phyloP scores from a whole-genome alignment of 2,329 filamentous ascomycete genomes.

The Ceratocystis alfenasii region DNA sequence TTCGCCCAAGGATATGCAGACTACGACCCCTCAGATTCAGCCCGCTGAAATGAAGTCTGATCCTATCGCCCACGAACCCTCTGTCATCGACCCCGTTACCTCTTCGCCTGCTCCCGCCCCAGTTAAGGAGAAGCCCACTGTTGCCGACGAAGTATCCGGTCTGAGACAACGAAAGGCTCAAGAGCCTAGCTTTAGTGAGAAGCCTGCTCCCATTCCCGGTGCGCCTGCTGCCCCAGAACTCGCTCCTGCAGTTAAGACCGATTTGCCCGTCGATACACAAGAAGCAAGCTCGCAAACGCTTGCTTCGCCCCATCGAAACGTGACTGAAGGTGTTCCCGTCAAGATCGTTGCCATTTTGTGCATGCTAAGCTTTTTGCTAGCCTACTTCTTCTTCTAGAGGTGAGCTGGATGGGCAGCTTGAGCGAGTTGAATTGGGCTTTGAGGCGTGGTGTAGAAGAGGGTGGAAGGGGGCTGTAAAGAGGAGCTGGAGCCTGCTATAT shows the following conservation, averaged over 20 bases:
- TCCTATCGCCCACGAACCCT: slow-evolving; percentile 24
- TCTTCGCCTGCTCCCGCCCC: slow-evolving; percentile 14
- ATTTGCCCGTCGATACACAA: not conserved
- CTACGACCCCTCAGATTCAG: slow-evolving; percentile 26
- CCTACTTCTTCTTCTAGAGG: slow-evolving; percentile 83
- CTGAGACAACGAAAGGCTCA: slow-evolving; percentile 19
- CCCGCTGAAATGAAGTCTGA: slow-evolving; percentile 13
- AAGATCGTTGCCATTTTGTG: slow-evolving; percentile 75
- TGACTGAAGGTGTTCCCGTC: slow-evolving; percentile 65
- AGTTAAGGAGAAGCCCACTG: slow-evolving; percentile 4
- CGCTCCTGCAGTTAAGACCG: not conserved
- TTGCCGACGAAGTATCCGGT: slow-evolving; percentile 12
- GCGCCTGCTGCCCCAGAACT: not conserved
- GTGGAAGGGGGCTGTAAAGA: not conserved
- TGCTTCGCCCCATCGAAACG: slow-evolving; percentile 18
- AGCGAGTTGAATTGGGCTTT: not conserved
- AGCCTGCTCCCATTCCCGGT: slow-evolving; percentile 1
- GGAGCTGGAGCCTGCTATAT: not conserved
- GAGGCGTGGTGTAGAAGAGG: not conserved
- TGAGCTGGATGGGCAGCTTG: slow-evolving; percentile 15
- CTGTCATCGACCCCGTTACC: slow-evolving; percentile 38
- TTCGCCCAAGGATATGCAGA: slow-evolving; percentile 33
- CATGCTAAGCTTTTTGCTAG: slow-evolving; percentile 80
- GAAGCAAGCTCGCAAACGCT: not conserved
- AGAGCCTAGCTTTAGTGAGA: slow-evolving; percentile 10